A percentile compares a stretch with the other conserved stretches of the same genome.
phyloP scores from a whole-genome alignment of 2,329 filamentous ascomycete species.

The Paecilomyces variotii region DNA sequence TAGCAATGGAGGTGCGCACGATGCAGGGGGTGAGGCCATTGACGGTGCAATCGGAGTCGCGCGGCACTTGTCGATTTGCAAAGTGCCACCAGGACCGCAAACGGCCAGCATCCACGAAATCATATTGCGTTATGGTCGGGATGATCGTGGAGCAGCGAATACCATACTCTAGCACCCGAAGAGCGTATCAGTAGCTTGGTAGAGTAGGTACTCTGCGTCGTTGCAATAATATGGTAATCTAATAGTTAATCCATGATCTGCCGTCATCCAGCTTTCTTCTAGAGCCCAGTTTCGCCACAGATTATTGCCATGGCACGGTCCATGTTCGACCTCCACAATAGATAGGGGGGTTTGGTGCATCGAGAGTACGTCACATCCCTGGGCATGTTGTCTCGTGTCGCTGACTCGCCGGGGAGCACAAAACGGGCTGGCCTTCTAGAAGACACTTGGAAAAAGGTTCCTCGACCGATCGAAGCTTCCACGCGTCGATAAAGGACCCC shows the following conservation, averaged over 20 bases:
- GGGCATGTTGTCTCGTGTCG: not conserved
- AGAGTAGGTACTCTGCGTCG: not conserved
- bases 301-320: not conserved
- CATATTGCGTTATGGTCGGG: not conserved
- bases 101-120: not conserved
- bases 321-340: not conserved
- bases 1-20: not conserved
- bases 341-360: not conserved
- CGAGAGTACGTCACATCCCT: not conserved
- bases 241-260: not conserved
- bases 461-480: conserved; percentile 17
- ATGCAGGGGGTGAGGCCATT: not conserved
- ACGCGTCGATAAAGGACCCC: conserved; percentile 7
- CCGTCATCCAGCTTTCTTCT: not conserved
- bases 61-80: not conserved
- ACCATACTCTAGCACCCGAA: not conserved
- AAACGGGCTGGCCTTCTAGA: conserved; percentile 22
- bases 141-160: not conserved
- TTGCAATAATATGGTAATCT: not conserved
- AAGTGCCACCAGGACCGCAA: not conserved
- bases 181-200: not conserved
- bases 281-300: not conserved
- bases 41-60: not conserved
- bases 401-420: not conserved
- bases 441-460: conserved; percentile 23